Percentiles rank a stretch among this genome's conserved stretches.
phyloP scores from a whole-genome alignment of 176 grass and related monocot species.

The Thalia dealbata region DNA sequence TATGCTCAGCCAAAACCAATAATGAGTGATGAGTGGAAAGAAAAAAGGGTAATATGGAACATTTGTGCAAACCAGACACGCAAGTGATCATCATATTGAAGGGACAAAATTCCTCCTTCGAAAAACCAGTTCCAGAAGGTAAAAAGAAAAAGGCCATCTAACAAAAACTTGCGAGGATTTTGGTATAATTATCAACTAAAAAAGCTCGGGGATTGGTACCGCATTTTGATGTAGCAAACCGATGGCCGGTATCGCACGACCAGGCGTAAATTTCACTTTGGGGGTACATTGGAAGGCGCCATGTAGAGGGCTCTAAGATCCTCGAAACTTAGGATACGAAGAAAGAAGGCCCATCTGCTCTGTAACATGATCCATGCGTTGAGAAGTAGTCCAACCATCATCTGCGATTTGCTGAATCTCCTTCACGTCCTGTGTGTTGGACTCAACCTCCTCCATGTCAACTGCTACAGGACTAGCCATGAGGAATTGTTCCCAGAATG shows the following conservation, averaged over 20 bases:
- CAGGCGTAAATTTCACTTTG: background rate
- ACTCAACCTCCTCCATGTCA: constrained; percentile 66
- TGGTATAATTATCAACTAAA: background rate
- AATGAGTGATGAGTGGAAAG: too few relatives aligned
- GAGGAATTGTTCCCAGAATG: constrained; percentile 95
- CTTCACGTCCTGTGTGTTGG: constrained; percentile 25
- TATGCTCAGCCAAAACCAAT: too few relatives aligned
- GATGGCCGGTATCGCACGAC: too few relatives aligned
- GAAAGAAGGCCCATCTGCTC: constrained; percentile 91
- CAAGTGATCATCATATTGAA: background rate
- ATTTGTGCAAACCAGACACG: background rate
- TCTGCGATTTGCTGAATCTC: background rate
- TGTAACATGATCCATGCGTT: constrained; percentile 58
- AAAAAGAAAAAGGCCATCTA: background rate
- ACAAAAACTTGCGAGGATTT: background rate
- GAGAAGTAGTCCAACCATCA: background rate
- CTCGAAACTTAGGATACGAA: constrained; percentile 41
- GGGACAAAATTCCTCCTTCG: background rate
- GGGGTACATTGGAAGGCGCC: background rate
- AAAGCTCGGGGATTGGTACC: background rate
- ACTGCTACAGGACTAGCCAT: constrained; percentile 40
- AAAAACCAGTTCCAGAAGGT: background rate
- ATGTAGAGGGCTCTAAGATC: background rate
- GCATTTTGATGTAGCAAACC: background rate
- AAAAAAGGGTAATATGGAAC: too few relatives aligned